Percentiles rank a stretch among this genome's conserved stretches.
Evolutionary conservation across 2,329 filamentous ascomycete genomes (phyloP).

Genomic region (Aspergillus amoenus): DNA sequence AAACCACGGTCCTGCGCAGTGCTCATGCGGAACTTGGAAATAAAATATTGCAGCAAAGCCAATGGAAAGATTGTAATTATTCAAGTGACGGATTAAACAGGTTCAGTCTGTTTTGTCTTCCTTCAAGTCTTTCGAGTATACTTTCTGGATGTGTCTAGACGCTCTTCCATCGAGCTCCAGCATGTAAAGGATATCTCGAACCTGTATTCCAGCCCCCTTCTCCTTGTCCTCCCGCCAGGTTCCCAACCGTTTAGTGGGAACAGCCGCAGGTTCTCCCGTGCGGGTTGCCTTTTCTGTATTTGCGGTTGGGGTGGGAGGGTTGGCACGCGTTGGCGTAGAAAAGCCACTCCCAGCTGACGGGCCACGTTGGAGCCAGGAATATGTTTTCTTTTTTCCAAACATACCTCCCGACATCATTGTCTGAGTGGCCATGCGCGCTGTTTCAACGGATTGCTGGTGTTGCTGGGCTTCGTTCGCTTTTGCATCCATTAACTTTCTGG

Average conservation of each 20-base stretch:
- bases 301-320: slow-evolving; percentile 29
- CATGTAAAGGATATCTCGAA: slow-evolving; percentile 77
- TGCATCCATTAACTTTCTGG: slow-evolving; percentile 70
- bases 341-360: slow-evolving; percentile 36
- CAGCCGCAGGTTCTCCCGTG: slow-evolving; percentile 33
- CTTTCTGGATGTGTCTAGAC: slow-evolving; percentile 44
- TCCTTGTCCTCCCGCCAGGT: slow-evolving; percentile 75
- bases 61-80: not conserved
- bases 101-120: slow-evolving; percentile 38
- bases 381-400: slow-evolving; percentile 49
- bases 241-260: slow-evolving; percentile 63
- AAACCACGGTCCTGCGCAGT: slow-evolving; percentile 28
- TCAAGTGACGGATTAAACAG: not conserved
- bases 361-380: slow-evolving; percentile 47
- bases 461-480: slow-evolving; percentile 75
- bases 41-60: not conserved
- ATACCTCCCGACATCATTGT: slow-evolving; percentile 54
- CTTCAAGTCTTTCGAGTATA: slow-evolving; percentile 43
- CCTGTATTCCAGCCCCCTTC: slow-evolving; percentile 75
- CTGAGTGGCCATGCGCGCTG: slow-evolving; percentile 74
- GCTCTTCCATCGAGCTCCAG: slow-evolving; percentile 72
- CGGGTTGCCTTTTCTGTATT: slow-evolving; percentile 32
- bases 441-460: slow-evolving; percentile 79
- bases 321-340: slow-evolving; percentile 36
- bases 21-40: slow-evolving; percentile 17